Base-by-base conservation (phyloP, 352 stramenopile genomes). In the Phytophthora meadii region DNA sequence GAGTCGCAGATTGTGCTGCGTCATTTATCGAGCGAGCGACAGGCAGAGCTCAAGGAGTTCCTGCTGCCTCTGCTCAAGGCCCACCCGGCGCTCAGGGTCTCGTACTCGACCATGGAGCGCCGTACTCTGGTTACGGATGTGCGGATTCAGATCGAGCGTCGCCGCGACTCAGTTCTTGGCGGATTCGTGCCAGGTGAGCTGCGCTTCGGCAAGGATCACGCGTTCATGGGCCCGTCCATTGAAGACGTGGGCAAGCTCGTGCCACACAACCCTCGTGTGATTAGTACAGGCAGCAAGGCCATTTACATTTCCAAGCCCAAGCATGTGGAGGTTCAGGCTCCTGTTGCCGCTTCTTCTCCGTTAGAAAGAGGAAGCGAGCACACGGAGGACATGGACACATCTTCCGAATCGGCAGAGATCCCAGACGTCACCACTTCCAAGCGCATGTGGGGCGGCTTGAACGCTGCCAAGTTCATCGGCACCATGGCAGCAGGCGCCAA, bases 1-100 rank as follows among this genome's bases (percentile, higher is more conserved):
- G 86, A 94, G 56, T 87, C 81, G 46, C 85, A 92, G 64, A 84
- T 94, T 49, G 66, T 94, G 42, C 67, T 94, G 51, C 81, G 82
- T 9, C 63, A 65, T 28, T 67, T 92, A 45, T 77, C 80, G 4
- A 42, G 54, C 1, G 84, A 89, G 52, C 72, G 76, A 17, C 81
- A 89, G 41, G 72, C 79, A 8, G 84, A 92, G 39, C 59, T 93
- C 12, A 49, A 72, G 3, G 74, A 88, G 42, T 91, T 87, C 46
- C 28, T 94, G 12, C 42, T 94, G 41, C 87, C 87, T 32, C 53
- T 90, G 39, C 74, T 94, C 36, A 94, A 93, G 68, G 77, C 84
- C 8, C 76, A 92, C 40, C 84, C 85, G 36, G 77, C 78, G 30
- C 65, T 92, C 42, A 75, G 86, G 24, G 76, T 94, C 12, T 82